Evolutionary conservation across 2,329 filamentous ascomycete genomes (phyloP).

Genomic region (Colletotrichum neosansevieriae): DNA sequence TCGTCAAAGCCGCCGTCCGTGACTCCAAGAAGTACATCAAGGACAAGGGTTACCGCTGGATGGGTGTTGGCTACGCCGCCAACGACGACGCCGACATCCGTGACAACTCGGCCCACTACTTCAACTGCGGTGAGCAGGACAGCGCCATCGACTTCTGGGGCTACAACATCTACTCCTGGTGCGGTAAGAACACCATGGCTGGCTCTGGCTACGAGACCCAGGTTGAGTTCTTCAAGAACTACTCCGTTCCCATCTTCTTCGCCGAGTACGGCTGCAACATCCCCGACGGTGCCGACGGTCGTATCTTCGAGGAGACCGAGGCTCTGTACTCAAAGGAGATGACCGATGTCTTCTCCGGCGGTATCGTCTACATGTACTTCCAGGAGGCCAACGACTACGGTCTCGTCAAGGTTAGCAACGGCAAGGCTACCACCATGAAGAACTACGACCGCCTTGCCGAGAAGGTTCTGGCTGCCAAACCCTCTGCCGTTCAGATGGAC

Average conservation of each 20-base stretch:
- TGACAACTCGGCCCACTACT: slow-evolving; percentile 86
- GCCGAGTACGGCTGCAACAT: slow-evolving; percentile 98
- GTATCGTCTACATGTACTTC: slow-evolving; percentile 99
- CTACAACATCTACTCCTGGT: slow-evolving; percentile 99
- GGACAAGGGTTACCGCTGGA: slow-evolving; percentile 77
- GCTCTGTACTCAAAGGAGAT: slow-evolving; percentile 85
- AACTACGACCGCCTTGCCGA: slow-evolving; percentile 82
- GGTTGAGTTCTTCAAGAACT: slow-evolving; percentile 87
- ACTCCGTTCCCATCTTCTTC: slow-evolving; percentile 96
- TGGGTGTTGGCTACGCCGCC: slow-evolving; percentile 95
- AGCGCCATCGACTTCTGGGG: slow-evolving; percentile 95
- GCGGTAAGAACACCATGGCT: slow-evolving; percentile 82
- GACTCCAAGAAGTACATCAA: slow-evolving; percentile 97
- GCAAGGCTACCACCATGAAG: slow-evolving; percentile 72
- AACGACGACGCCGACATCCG: slow-evolving; percentile 91
- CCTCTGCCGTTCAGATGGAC: slow-evolving; percentile 73
- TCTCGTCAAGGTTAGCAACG: slow-evolving; percentile 71
- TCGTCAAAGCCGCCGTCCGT: slow-evolving; percentile 96
- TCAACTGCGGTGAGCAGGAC: slow-evolving; percentile 83
- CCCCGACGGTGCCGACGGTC: slow-evolving; percentile 68
- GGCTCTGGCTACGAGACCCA: slow-evolving; percentile 85
- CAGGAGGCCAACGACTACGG: slow-evolving; percentile 92
- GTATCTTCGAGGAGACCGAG: slow-evolving; percentile 86
- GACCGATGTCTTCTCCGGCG: slow-evolving; percentile 90
- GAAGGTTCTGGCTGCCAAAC: slow-evolving; percentile 75